Base-by-base conservation (phyloP, 352 stramenopile genomes). In the Ochromonadaceae sp. region DNA sequence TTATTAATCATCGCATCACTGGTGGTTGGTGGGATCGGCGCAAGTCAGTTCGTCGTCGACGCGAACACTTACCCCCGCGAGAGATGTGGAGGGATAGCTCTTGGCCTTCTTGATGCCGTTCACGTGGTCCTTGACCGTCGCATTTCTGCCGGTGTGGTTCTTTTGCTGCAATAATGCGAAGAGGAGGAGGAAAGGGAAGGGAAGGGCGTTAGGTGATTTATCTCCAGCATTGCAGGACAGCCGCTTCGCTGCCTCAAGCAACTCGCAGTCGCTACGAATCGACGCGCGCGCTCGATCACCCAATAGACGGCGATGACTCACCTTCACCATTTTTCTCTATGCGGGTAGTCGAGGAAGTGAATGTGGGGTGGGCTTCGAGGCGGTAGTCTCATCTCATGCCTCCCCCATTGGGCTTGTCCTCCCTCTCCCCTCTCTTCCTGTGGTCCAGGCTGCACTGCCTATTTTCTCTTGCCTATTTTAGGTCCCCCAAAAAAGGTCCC, bases 111-210 rank as follows among this genome's bases (percentile, higher is more conserved):
- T 70, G 39, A 70, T 74, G 71, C 83, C 83, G 72, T 91, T 91
- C 70, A 80, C 80, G 80, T 91, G 83, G 39, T 79, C 81, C 75
- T 91, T 91, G 75, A 87, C 80, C 65, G 82, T 88, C 66, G 88
- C 79, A 77, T 91, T 90, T 71, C 82, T 81, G 66, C 78, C 81
- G 39, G 83, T 91, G 82, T 90, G 83, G 76, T 90, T 89, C 81
- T 91, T 91, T 74, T 87, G 80, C 82, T 91, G 41, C 32, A 69
- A 61, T 47, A 22, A 56, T 22, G 42, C 26, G 20, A 61, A 48
- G 25, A 66, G 25, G n/a, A 0, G 44, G 25, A n/a, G n/a, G 22
- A 67, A 61, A 25, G 53, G n/a, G 56, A 40, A 22, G 2, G 32
- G 26, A 67, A 66, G 48, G 53, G 36, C 25, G 26, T 34, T 3